phyloP scores from a whole-genome alignment of 2,329 filamentous ascomycete species.

The Fusarium luffae region DNA sequence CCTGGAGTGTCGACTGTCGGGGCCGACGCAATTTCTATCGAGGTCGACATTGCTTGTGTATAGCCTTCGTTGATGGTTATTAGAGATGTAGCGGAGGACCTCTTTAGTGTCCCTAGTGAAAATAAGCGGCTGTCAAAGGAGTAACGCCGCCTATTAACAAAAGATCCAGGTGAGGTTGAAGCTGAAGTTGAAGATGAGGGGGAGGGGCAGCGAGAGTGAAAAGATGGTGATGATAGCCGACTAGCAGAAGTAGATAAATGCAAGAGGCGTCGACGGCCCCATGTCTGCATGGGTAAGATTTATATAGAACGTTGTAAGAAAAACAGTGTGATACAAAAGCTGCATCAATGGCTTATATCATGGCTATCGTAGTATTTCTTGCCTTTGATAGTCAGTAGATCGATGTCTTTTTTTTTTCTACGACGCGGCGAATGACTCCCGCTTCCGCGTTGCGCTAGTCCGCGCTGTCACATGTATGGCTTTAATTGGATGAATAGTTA shows the following conservation, averaged over 20 bases:
- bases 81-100: background rate
- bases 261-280: constrained; percentile 39
- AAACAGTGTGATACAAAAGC: constrained; percentile 3
- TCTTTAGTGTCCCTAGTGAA: background rate
- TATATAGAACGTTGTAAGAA: background rate
- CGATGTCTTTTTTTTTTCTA: constrained; percentile 31
- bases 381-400: background rate
- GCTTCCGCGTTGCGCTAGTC: constrained; percentile 27
- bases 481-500: constrained; percentile 3
- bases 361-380: constrained; percentile 1
- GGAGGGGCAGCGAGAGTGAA: background rate
- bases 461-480: constrained; percentile 31
- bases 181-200: background rate
- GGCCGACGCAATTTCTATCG: constrained; percentile 79
- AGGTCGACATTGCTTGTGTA: constrained; percentile 71
- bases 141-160: constrained; percentile 4
- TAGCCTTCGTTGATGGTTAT: too few relatives aligned
- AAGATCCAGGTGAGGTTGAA: background rate
- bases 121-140: background rate
- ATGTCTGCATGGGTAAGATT: constrained; percentile 47
- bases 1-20: constrained; percentile 91
- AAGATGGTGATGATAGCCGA: background rate
- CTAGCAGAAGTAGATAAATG: constrained; percentile 31
- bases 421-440: constrained; percentile 35
- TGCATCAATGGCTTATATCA: constrained; percentile 12